phyloP scores from a whole-genome alignment of 345 rosid species.

The Psidium friedrichsthalianum region DNA sequence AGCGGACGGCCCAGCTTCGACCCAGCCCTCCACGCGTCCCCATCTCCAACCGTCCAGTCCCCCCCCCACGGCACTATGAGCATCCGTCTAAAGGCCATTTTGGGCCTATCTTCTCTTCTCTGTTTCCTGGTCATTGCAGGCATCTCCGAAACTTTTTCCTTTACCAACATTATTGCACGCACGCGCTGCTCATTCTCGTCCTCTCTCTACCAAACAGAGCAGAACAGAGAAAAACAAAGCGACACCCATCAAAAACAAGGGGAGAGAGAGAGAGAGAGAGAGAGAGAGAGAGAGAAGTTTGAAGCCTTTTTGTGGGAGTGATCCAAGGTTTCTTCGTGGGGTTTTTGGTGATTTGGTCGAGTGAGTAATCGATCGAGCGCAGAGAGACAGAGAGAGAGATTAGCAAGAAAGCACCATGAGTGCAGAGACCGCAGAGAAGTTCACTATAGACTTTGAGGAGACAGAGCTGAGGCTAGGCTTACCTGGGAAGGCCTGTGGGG shows the following conservation, averaged over 20 bases:
- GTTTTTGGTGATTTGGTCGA: neutral
- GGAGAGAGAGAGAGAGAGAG: neutral
- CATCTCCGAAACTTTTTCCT: neutral
- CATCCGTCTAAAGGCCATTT: constrained; percentile 3
- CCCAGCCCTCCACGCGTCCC: constrained; percentile 31
- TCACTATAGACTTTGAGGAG: constrained; percentile 70
- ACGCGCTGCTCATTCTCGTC: neutral
- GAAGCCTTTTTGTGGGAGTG: neutral
- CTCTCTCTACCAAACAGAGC: neutral
- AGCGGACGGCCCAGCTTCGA: constrained; percentile 18
- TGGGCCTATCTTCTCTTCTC: neutral
- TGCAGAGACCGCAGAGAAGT: constrained; percentile 5
- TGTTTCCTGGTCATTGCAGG: neutral
- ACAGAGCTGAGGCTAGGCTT: constrained; percentile 79
- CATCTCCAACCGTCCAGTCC: constrained; percentile 25
- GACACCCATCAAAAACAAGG: neutral
- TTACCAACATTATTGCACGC: neutral
- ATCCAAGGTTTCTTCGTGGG: neutral
- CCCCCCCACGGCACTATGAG: neutral
- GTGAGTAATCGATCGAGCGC: neutral
- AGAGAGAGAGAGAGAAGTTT: neutral
- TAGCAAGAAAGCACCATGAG: constrained; percentile 3
- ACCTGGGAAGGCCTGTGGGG: constrained; percentile 21
- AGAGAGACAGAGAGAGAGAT: neutral
- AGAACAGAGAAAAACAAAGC: neutral